phyloP scores from a whole-genome alignment of 2,329 filamentous ascomycete species.

The Alternaria sp. region DNA sequence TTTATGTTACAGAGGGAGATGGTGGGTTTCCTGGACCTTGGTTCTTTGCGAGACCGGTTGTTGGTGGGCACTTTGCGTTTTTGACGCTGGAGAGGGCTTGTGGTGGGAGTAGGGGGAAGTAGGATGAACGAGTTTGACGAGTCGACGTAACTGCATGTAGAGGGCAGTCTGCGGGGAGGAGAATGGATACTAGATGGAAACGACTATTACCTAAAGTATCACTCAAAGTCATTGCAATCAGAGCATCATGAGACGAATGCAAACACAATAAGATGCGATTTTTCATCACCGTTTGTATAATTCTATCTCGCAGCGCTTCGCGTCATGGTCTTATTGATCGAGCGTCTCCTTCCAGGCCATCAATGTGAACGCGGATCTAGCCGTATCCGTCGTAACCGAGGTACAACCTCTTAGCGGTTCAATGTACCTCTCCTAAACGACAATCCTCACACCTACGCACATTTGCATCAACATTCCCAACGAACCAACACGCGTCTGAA shows the following conservation, averaged over 20 bases:
- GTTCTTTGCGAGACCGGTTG: conserved; percentile 83
- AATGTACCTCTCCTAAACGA: not conserved
- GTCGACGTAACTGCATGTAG: not conserved
- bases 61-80: conserved; percentile 86
- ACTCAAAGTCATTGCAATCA: too few relatives aligned
- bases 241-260: too few relatives aligned
- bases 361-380: too few relatives aligned
- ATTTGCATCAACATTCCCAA: not conserved
- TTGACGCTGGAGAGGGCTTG: conserved; percentile 82
- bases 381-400: not conserved
- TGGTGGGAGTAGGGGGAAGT: conserved; percentile 57
- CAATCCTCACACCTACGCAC: not conserved
- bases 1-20: conserved; percentile 80
- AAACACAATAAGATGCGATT: not conserved
- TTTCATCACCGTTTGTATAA: not conserved
- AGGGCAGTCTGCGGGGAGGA: not conserved
- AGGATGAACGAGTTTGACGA: too few relatives aligned
- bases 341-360: not conserved
- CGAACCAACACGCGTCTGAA: not conserved
- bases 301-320: not conserved
- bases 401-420: not conserved
- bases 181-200: not conserved
- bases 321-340: not conserved
- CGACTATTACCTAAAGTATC: not conserved
- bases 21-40: conserved; percentile 76